Percentiles rank a stretch among this genome's conserved stretches.
Conservation (phyloP, 2,329 filamentous ascomycete genomes). For the Trichoderma sp. region DNA sequence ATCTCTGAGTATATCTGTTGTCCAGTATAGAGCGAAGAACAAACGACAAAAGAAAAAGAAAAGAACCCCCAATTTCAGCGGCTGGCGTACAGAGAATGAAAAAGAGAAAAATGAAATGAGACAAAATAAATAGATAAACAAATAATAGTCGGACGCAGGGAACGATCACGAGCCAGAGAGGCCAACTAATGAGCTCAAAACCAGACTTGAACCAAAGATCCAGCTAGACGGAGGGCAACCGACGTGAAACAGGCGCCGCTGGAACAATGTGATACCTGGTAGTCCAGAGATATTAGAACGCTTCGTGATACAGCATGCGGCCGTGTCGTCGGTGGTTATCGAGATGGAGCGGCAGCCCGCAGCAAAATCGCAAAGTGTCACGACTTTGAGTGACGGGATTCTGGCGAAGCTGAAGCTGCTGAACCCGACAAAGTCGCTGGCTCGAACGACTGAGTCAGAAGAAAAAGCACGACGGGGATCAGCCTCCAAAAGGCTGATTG, state of each 20-base stretch:
- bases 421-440: constrained; percentile 24
- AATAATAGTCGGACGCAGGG: background rate
- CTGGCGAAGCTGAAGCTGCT: constrained; percentile 33
- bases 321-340: constrained; percentile 51
- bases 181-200: constrained; percentile 18
- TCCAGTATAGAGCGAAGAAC: background rate
- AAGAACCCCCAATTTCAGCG: background rate
- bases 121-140: background rate
- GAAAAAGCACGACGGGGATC: constrained; percentile 36
- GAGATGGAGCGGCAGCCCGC: constrained; percentile 52
- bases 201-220: constrained; percentile 20
- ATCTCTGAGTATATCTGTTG: background rate
- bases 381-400: constrained; percentile 40
- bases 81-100: background rate
- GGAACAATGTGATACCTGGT: constrained; percentile 54
- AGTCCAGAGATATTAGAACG: constrained; percentile 48
- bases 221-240: constrained; percentile 35
- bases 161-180: constrained; percentile 1
- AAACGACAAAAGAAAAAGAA: background rate
- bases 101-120: background rate
- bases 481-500: constrained; percentile 42
- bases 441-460: constrained; percentile 37
- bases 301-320: constrained; percentile 56
- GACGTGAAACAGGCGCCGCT: constrained; percentile 55
- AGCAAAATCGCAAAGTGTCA: constrained; percentile 43